These are phyloP conservation scores for Ceratocystis albifundus DNA, from an alignment of 2,329 filamentous ascomycete species.

Conservation along the genomic window DNA sequence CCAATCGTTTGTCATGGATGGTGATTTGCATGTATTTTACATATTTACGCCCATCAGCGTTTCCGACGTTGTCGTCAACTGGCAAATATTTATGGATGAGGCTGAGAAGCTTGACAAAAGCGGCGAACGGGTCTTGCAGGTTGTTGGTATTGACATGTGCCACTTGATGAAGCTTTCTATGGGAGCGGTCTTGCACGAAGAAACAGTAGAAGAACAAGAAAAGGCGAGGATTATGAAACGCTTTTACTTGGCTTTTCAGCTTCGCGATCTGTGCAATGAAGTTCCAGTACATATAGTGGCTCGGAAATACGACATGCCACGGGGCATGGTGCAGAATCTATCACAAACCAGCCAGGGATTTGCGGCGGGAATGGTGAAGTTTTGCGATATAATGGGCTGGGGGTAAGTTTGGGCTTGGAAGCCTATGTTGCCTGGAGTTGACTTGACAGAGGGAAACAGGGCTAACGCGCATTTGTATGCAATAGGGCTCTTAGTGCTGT, in stretches of 20 bases:
- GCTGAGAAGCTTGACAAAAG: conserved; percentile 61
- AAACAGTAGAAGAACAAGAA: conserved; percentile 48
- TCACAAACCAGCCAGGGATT: conserved; percentile 68
- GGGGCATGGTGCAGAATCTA: conserved; percentile 59
- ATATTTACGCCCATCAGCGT: conserved; percentile 63
- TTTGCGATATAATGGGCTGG: conserved; percentile 68
- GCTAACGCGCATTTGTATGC: background rate
- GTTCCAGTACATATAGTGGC: conserved; percentile 58
- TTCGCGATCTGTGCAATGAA: conserved; percentile 71
- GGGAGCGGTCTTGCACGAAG: conserved; percentile 53
- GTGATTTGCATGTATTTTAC: conserved; percentile 69
- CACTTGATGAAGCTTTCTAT: conserved; percentile 58
- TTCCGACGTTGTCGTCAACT: conserved; percentile 45
- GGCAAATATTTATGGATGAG: conserved; percentile 60
- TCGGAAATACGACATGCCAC: conserved; percentile 56
- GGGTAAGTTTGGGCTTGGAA: conserved; percentile 35
- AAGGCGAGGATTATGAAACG: conserved; percentile 54
- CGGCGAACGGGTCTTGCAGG: conserved; percentile 53
- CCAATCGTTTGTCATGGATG: conserved; percentile 65
- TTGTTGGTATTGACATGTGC: conserved; percentile 57
- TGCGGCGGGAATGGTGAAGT: conserved; percentile 67
- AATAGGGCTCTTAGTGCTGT: conserved; percentile 55
- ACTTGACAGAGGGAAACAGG: too few relatives aligned
- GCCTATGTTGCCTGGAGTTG: background rate
- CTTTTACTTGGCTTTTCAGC: conserved; percentile 63